phyloP scores from a whole-genome alignment of 2,329 filamentous ascomycete genomes.

The Bipolaris zeicola region DNA sequence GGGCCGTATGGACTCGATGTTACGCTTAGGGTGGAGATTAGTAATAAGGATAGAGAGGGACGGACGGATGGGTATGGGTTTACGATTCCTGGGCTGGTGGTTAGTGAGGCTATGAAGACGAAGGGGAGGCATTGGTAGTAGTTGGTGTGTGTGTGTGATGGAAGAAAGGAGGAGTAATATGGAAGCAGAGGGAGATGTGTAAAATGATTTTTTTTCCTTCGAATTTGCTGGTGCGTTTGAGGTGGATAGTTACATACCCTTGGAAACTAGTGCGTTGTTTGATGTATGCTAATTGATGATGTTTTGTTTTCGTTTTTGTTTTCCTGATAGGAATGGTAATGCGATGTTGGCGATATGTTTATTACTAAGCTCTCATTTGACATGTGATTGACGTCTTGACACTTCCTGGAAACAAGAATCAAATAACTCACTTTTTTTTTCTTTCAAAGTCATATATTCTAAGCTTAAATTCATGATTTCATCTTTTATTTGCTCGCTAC shows the following conservation, averaged over 20 bases:
- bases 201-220: background rate
- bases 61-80: constrained; percentile 58
- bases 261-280: background rate
- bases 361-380: no score
- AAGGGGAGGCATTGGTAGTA: constrained; percentile 28
- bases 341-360: no score
- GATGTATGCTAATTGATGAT: background rate
- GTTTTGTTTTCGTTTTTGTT: background rate
- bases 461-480: no score
- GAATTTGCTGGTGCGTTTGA: background rate
- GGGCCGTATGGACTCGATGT: constrained; percentile 55
- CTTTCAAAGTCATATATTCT: no score
- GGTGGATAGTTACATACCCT: background rate
- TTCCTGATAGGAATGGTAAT: background rate
- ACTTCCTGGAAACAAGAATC: no score
- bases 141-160: constrained; percentile 4
- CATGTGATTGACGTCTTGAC: no score
- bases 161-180: background rate
- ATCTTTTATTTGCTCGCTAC: no score
- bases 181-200: no score
- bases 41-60: constrained; percentile 51
- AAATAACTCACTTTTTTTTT: no score
- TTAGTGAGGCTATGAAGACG: constrained; percentile 17
- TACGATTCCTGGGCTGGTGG: constrained; percentile 53
- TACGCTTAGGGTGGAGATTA: constrained; percentile 56